Base-by-base conservation (phyloP, 176 grass and related monocot genomes). In the Cenchrus fungigraminus region DNA sequence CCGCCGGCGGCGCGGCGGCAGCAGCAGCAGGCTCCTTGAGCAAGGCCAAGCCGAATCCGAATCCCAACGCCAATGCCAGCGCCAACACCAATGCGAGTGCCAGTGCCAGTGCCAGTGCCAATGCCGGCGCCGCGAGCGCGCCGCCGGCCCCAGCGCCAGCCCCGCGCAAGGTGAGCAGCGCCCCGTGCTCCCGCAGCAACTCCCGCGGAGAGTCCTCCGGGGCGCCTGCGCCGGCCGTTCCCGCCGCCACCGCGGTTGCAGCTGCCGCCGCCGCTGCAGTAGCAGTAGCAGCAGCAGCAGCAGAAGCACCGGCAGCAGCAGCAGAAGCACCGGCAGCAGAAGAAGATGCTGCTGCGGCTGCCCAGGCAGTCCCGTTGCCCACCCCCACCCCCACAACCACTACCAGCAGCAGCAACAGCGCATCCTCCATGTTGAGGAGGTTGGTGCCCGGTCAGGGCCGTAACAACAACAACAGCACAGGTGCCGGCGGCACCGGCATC, bases 171-270 rank as follows among this genome's bases (percentile, higher is more conserved):
- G 90, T 86, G 54, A 96, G 91, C 82, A 99, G 97, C 78, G 97
- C 97, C 3, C 97, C 97, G 1, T 99, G 97, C 76, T 99, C 97
- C 9, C 84, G 97, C 31, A 99, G 97, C 83, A 99, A 99, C 91
- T 99, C 97, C 55, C 91, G 91, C 9, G 97, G 89, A 15, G 97
- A 99, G 61, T 84, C 91, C 32, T 88, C 89, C 12, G 91, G 29
- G 2, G 37, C 37, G 37, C 46, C 80, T 0, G 83, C 46, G 10
- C 31, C 78, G 3, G 68, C 14, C 61, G 45, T 65, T 6, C 69
- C 52, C 19, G 7, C 10, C 66, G 16, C 61, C 16, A 20, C 34
- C 76, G 73, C 76, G 68, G 68, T 82, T 6, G 55, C 55, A 8
- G n/a, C 19, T 0, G 45, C 25, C 12, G 45, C 47, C 3, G 71